A percentile compares a stretch with the other conserved stretches of the same genome.
phyloP scores from a whole-genome alignment of 1,139 yeast genomes.

The Cylindricascospora bacillispora region DNA sequence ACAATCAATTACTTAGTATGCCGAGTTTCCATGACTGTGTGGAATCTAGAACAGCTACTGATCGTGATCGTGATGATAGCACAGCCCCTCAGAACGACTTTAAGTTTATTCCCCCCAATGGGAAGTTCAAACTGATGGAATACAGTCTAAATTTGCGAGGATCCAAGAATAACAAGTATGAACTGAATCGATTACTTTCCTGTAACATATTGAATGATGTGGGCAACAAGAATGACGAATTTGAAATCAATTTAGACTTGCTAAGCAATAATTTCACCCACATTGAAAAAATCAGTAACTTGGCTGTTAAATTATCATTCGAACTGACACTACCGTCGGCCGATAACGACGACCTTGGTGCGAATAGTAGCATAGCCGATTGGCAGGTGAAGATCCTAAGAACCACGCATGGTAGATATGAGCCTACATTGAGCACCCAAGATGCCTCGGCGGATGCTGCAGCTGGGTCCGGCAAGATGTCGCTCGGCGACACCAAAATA shows the following conservation, averaged over 20 bases:
- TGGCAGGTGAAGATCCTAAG: slow-evolving; percentile 14
- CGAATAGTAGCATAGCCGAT: not conserved
- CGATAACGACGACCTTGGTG: slow-evolving; percentile 4
- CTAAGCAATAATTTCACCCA: slow-evolving; percentile 30
- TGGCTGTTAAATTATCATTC: slow-evolving; percentile 40
- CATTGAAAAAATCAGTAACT: slow-evolving; percentile 45
- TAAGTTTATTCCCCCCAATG: slow-evolving; percentile 84
- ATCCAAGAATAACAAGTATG: slow-evolving; percentile 4
- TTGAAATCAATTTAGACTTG: slow-evolving; percentile 56
- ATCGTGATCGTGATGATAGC: no score
- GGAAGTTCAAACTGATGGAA: slow-evolving; percentile 48
- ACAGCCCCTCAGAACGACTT: no score
- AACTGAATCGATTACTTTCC: slow-evolving; percentile 35
- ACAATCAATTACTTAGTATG: slow-evolving; percentile 33
- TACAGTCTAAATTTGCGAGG: slow-evolving; percentile 45
- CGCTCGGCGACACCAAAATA: slow-evolving; percentile 37
- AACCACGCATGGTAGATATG: slow-evolving; percentile 26
- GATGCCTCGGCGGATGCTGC: slow-evolving; percentile 58
- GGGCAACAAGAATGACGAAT: slow-evolving; percentile 55
- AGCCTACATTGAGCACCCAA: slow-evolving; percentile 32
- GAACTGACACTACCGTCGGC: slow-evolving; percentile 9
- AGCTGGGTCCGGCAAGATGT: no score
- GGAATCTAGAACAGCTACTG: slow-evolving; percentile 25
- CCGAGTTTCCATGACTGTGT: slow-evolving; percentile 36
- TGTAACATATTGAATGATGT: slow-evolving; percentile 48